Evolutionary conservation across 2,329 filamentous ascomycete genomes (phyloP).

Genomic region (Exophiala sp.): DNA sequence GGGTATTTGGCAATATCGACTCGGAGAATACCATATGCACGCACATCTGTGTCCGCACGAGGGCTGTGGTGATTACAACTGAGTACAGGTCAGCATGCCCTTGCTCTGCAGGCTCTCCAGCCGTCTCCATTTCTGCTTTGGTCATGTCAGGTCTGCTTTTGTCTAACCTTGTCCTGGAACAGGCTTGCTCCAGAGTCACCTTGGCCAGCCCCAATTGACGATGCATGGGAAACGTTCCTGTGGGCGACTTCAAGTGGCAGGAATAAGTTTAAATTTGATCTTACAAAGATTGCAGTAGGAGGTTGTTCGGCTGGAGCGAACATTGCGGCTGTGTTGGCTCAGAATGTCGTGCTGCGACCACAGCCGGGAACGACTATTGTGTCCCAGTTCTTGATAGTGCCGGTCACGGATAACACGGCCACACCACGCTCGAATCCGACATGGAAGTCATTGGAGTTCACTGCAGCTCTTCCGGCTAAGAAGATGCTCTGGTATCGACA

Average conservation of each 20-base stretch:
- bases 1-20: constrained; percentile 56
- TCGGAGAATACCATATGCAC: constrained; percentile 57
- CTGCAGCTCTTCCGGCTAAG: constrained; percentile 51
- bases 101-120: background rate
- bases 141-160: background rate
- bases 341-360: constrained; percentile 42
- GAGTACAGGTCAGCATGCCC: constrained; percentile 23
- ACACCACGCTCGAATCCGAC: constrained; percentile 42
- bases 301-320: constrained; percentile 54
- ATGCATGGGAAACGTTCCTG: constrained; percentile 55
- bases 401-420: constrained; percentile 58
- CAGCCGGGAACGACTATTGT: constrained; percentile 10
- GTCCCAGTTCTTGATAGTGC: constrained; percentile 55
- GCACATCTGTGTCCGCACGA: constrained; percentile 49
- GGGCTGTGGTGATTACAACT: constrained; percentile 33
- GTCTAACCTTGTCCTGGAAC: constrained; percentile 10
- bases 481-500: constrained; percentile 62
- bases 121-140: background rate
- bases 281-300: constrained; percentile 45
- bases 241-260: constrained; percentile 37
- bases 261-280: constrained; percentile 39
- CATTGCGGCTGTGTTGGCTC: constrained; percentile 52
- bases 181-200: constrained; percentile 57
- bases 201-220: constrained; percentile 56
- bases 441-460: constrained; percentile 51